Evolutionary conservation across 2,329 filamentous ascomycete species (phyloP).

Genomic region (Aspergillus latus): DNA sequence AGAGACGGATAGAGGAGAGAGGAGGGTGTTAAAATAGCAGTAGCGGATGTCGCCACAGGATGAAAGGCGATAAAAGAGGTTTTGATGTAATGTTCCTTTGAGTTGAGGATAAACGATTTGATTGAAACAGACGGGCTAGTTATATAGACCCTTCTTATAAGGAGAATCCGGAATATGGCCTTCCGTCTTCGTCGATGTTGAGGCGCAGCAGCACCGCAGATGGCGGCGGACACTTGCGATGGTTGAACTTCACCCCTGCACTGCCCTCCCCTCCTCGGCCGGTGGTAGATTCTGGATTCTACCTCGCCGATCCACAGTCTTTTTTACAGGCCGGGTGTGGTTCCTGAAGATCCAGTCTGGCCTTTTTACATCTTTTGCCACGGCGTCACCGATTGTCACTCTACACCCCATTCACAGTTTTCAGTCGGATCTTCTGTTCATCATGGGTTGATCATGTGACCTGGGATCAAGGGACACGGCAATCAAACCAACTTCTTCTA

Average conservation of each 20-base stretch:
- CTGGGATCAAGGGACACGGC: not conserved
- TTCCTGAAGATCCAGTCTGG: conserved; percentile 15
- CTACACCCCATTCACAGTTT: not conserved
- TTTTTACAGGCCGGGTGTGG: conserved; percentile 1
- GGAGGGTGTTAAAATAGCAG: not conserved
- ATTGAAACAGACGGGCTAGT: not conserved
- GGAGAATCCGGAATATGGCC: not conserved
- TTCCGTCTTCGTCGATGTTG: conserved; percentile 9
- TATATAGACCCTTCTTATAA: not conserved
- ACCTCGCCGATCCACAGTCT: conserved; percentile 1
- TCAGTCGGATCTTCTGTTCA: not conserved
- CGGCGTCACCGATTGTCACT: conserved; percentile 11
- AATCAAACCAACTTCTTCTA: not conserved
- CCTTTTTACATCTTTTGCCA: conserved; percentile 6
- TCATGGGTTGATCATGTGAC: not conserved
- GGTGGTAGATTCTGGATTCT: not conserved
- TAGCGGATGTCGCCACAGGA: conserved; percentile 1
- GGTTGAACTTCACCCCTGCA: conserved; percentile 9
- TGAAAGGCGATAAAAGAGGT: not conserved
- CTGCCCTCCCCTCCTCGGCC: conserved; percentile 11
- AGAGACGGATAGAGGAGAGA: not conserved
- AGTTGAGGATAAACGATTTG: not conserved
- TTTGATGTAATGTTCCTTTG: not conserved
- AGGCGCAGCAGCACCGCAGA: conserved; percentile 13
- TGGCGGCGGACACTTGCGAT: not conserved